Base-by-base conservation (phyloP, 345 rosid species). In the Rhodamnia rubescens region DNA sequence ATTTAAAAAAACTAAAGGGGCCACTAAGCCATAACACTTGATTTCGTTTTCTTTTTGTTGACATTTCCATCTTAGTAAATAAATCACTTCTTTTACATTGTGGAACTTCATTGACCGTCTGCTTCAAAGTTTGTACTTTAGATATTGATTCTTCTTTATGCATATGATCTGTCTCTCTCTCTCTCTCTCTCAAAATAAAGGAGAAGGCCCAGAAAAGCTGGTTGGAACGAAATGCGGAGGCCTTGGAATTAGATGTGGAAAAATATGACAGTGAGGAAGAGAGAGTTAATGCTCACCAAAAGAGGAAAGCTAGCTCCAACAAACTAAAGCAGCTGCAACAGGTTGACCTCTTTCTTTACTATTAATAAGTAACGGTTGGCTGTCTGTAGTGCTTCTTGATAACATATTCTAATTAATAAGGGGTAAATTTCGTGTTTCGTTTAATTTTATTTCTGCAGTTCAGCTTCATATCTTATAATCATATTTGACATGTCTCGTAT, bases 201-300 rank as follows among this genome's bases (percentile, higher is more conserved):
- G 99, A 95, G 85, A 96, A 89, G 91, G 96, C 95, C 47, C 90
- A 92, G 69, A 93, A 92, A 92, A 93, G 90, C 85, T 95, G 99
- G 99, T 90, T 95, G 85, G 94, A 95, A 84, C 91, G 92, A 83
- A 94, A 93, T 89, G 99, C 99, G 4, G 98, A 96, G 91, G 87
- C 93, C 58, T 82, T 95, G 87, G 96, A 94, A 87, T 89, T 96
- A 29, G 90, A 89, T 49, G 74, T 97, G 86, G 99, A 97, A 83
- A 88, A 92, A 42, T 89, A 92, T 32, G 98, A 96, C 85, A 96
- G 96, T 85, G 99, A 97, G 89, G 99, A 94, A 74, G 99, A 97
- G 86, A 93, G 91, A 91, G 98, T 88, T 53, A 92, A 91, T 86
- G 93, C 86, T 29, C 87, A 85, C 91, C 93, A 91, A 91, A 91